A percentile compares a stretch with the other conserved stretches of the same genome.
These are phyloP conservation scores for Zymoseptoria crescenta DNA, from an alignment of 2,329 filamentous ascomycete genomes.

Conservation along the genomic window DNA sequence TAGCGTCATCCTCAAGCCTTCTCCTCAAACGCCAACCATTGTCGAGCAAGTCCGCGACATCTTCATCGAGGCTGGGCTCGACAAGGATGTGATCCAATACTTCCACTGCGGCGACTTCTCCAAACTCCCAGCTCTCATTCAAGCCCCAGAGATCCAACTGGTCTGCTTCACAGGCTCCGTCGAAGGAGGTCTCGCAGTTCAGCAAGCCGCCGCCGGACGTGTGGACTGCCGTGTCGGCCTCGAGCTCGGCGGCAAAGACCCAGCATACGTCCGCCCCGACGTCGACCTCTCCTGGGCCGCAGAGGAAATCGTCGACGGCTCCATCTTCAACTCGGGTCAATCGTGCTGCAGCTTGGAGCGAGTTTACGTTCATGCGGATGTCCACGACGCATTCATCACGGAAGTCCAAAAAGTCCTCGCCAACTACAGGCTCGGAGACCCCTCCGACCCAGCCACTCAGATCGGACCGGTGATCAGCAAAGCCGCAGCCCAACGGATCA, in stretches of 20 bases:
- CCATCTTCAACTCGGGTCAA: conserved; percentile 98
- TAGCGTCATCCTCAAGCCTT: conserved; percentile 87
- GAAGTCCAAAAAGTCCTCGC: conserved; percentile 71
- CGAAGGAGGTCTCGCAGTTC: conserved; percentile 75
- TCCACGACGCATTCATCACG: conserved; percentile 75
- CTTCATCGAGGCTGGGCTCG: conserved; percentile 74
- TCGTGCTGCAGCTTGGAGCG: conserved; percentile 91
- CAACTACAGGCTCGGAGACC: conserved; percentile 80
- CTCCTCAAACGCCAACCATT: conserved; percentile 87
- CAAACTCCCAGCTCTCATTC: conserved; percentile 70
- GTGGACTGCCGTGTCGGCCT: conserved; percentile 73
- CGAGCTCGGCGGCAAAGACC: conserved; percentile 91
- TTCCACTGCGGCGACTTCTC: conserved; percentile 79
- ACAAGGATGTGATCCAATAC: conserved; percentile 77
- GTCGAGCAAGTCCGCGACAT: conserved; percentile 73
- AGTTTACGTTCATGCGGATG: conserved; percentile 77
- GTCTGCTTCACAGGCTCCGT: conserved; percentile 95
- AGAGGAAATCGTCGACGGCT: conserved; percentile 88
- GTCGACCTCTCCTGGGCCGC: conserved; percentile 87
- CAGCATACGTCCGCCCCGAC: conserved; percentile 78
- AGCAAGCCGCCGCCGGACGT: conserved; percentile 74
- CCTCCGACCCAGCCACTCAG: conserved; percentile 68
- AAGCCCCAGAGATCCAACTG: conserved; percentile 66
- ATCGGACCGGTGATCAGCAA: conserved; percentile 84
- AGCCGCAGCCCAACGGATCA: conserved; percentile 66